Evolutionary conservation across 2,329 filamentous ascomycete species (phyloP), one percentile per base, ranked within the genome.

Genomic region (Diaporthe ampelina): DNA sequence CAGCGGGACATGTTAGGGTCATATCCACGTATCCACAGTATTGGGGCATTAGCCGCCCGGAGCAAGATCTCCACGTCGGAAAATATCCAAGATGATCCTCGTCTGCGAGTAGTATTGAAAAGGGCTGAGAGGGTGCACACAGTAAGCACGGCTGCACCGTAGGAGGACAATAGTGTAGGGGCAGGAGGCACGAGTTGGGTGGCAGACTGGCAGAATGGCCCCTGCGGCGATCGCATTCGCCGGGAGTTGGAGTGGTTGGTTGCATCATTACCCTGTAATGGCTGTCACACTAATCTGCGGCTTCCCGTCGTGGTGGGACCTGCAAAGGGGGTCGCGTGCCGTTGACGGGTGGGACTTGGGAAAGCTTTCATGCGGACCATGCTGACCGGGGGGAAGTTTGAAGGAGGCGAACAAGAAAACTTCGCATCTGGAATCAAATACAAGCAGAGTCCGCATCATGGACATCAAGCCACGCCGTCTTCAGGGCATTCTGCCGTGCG

Each of bases 241-340:
- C 57, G 69, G 69, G 69, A 63, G 43, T 37, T 57, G 37, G 37
- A 21, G 29, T 59, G 57, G 50, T 37, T 70, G 56, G 69, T 72
- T 72, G 69, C 69, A 72, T 72, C 69, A 72, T 72, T 61, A 54
- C 69, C 69, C 69, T 72, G 69, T 63, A 50, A 72, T 72, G 69
- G 69, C 57, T 72, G 57, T 58, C 67, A 70, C 69, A 52, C 69
- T 45, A 50, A 72, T 32, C 69, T 72, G 69, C 35, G 13, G 69
- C 45, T 63, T 72, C 69, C 69, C 69, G 69, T 61, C 57, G 48
- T n/a, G 32, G 69, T 72, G 45, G 58, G 56, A 61, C 69, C 48
- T 70, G 43, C 43, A 61, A 59, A 59, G 45, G 45, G 45, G 69
- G 56, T 59, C 69, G 69, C 69, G 43, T 63, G 69, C 57, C 57